Evolutionary conservation across 2,329 filamentous ascomycete genomes (phyloP).

Genomic region (Talaromyces sp.): DNA sequence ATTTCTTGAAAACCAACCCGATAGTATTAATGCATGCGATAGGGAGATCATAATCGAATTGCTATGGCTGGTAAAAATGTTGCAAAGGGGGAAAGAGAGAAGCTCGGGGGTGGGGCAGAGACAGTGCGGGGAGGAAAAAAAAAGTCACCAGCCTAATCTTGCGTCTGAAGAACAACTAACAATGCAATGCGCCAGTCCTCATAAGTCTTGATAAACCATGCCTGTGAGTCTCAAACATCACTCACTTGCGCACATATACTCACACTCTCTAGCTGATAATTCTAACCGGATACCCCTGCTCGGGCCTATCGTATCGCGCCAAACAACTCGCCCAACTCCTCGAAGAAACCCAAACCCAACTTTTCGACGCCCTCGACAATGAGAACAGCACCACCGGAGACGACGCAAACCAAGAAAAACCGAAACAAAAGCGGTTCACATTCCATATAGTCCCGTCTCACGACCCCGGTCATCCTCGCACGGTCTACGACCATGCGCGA

Average conservation of each 20-base stretch:
- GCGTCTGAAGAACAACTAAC: background rate
- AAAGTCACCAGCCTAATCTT: background rate
- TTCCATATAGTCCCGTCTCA: conserved; percentile 40
- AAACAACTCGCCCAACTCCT: conserved; percentile 54
- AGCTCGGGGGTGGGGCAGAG: conserved; percentile 5
- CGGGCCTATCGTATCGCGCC: conserved; percentile 61
- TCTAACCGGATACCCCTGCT: conserved; percentile 61
- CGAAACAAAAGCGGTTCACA: conserved; percentile 43
- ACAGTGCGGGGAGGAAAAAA: conserved; percentile 7
- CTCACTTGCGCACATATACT: background rate
- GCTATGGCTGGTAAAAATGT: background rate
- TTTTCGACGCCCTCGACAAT: conserved; percentile 27
- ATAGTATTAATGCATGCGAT: background rate
- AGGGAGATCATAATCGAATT: background rate
- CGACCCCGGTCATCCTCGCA: conserved; percentile 43
- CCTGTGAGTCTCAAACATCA: conserved; percentile 6
- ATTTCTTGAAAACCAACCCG: background rate
- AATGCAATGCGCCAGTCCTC: background rate
- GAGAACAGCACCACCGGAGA: conserved; percentile 8
- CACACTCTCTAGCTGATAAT: conserved; percentile 52
- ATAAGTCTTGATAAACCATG: conserved; percentile 9
- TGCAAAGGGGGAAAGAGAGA: background rate
- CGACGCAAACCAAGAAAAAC: conserved; percentile 15
- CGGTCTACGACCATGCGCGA: conserved; percentile 55
- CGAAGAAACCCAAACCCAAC: conserved; percentile 47